phyloP scores from a whole-genome alignment of 768 basidiomycete species.

The Mycena haematopus region DNA sequence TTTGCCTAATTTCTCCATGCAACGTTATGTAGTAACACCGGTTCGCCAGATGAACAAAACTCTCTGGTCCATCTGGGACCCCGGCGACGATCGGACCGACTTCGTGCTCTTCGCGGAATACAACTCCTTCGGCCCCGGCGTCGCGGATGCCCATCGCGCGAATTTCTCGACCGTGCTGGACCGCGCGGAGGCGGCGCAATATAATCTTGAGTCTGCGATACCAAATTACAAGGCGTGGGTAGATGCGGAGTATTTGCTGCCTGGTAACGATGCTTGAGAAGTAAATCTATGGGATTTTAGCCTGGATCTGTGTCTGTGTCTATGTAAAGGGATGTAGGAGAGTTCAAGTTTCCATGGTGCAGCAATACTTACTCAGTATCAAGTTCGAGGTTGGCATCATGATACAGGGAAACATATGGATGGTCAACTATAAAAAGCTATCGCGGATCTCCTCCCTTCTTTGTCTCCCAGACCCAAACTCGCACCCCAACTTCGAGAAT shows the following conservation, averaged over 20 bases:
- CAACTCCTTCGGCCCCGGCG: slow-evolving; percentile 32
- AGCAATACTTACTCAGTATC: no score
- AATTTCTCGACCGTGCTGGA: slow-evolving; percentile 33
- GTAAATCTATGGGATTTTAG: no score
- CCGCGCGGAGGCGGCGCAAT: slow-evolving; percentile 24
- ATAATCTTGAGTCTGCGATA: slow-evolving; percentile 25
- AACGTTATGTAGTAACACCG: no score
- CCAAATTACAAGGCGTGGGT: slow-evolving; percentile 33
- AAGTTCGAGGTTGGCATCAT: no score
- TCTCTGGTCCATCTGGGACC: slow-evolving; percentile 39
- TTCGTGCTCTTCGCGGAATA: slow-evolving; percentile 37
- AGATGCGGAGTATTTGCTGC: slow-evolving; percentile 27
- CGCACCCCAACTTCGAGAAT: no score
- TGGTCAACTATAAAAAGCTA: no score
- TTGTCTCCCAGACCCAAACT: no score
- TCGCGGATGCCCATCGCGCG: slow-evolving; percentile 19
- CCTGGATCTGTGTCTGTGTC: no score
- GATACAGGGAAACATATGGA: no score
- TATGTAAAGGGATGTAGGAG: no score
- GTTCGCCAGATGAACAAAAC: slow-evolving; percentile 28
- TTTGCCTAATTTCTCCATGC: not conserved
- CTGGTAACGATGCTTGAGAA: not conserved
- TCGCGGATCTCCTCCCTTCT: no score
- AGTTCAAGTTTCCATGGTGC: no score
- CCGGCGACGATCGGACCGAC: slow-evolving; percentile 33